Conservation (phyloP, 495 filamentous ascomycete genomes). For the Xylaria venustula region DNA sequence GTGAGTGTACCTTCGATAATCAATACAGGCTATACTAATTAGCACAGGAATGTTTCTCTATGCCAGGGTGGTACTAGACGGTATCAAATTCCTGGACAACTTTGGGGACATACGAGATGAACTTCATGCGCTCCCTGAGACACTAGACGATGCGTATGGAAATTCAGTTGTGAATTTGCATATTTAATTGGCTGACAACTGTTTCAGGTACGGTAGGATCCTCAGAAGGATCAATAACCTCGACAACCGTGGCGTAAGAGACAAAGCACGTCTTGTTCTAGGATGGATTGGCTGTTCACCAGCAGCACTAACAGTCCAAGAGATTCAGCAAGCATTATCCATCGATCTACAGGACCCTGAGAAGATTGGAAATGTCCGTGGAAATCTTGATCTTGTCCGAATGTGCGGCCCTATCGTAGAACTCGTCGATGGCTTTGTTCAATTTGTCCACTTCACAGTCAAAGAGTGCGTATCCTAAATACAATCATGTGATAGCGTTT, state of each 20-base stretch:
- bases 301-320: not conserved
- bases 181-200: no score
- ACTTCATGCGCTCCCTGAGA: not conserved
- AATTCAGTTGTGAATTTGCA: no score
- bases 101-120: not conserved
- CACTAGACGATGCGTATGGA: not conserved
- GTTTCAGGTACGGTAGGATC: no score
- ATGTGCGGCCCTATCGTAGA: conserved; percentile 28
- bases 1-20: no score
- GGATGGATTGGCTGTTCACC: not conserved
- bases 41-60: conserved; percentile 1
- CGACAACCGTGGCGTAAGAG: no score
- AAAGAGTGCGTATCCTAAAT: conserved; percentile 25
- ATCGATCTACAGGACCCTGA: not conserved
- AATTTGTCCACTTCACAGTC: conserved; percentile 36
- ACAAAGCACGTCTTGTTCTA: not conserved
- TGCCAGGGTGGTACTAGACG: not conserved
- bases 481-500: not conserved
- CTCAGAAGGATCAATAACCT: no score
- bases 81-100: not conserved
- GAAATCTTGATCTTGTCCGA: conserved; percentile 8
- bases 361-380: not conserved
- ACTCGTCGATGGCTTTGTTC: conserved; percentile 26
- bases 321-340: not conserved
- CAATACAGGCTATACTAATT: no score